These are phyloP conservation scores for Capsicum chinense DNA, from an alignment of 257 asterid species.

Conservation along the genomic window DNA sequence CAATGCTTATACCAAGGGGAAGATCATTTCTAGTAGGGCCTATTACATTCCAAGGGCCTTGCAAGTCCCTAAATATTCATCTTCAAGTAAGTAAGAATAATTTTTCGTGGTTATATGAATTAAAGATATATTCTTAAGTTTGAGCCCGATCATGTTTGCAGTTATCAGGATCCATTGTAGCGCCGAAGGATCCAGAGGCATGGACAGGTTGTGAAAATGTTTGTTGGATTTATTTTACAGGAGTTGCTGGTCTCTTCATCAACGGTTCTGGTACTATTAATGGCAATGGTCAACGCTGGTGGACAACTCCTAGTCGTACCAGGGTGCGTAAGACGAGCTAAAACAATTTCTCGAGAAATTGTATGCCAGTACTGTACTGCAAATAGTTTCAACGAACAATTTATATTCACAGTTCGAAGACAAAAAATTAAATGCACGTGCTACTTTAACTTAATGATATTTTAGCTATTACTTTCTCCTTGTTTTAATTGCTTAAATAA, in stretches of 20 bases:
- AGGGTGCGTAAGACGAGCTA: background rate
- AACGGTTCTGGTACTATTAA: constrained; percentile 33
- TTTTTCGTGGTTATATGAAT: background rate
- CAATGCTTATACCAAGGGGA: constrained; percentile 25
- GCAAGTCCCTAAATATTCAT: constrained; percentile 14
- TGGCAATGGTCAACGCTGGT: constrained; percentile 36
- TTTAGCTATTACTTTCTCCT: background rate
- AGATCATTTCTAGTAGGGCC: constrained; percentile 31
- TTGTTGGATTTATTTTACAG: constrained; percentile 35
- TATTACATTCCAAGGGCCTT: constrained; percentile 34
- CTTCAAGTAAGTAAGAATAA: constrained; percentile 16
- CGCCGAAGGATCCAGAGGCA: constrained; percentile 21
- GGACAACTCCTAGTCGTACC: constrained; percentile 1
- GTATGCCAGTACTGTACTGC: background rate
- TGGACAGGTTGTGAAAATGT: constrained; percentile 32
- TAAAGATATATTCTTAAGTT: background rate
- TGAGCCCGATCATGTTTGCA: background rate
- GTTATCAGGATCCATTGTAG: constrained; percentile 32
- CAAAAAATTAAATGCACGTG: background rate
- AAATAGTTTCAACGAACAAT: background rate
- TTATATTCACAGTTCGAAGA: background rate
- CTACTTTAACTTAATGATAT: background rate
- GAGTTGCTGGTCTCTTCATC: constrained; percentile 21
- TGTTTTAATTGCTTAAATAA: background rate
- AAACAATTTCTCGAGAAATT: background rate